These are phyloP conservation scores for Amaranthus cruentus DNA, from an alignment of 148 eudicot species.

Conservation along the genomic window DNA sequence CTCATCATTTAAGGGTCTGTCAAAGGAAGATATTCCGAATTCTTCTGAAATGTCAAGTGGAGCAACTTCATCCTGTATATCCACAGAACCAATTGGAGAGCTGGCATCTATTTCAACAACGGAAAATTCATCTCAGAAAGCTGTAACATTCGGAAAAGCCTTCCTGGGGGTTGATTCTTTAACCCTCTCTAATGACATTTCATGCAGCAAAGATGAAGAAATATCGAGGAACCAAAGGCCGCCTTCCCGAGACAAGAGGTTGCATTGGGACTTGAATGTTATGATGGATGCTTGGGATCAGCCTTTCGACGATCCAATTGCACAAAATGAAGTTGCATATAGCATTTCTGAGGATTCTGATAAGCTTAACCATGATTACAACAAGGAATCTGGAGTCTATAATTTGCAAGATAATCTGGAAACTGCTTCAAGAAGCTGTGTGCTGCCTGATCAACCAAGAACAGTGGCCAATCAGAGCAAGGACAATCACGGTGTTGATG, in stretches of 20 bases:
- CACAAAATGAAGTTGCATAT: conserved; percentile 13
- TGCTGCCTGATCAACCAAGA: conserved; percentile 12
- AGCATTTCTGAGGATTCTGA: conserved; percentile 11
- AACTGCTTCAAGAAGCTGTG: conserved; percentile 1
- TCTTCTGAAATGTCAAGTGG: conserved; percentile 28
- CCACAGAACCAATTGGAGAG: conserved; percentile 27
- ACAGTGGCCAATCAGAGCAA: neutral
- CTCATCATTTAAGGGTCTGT: conserved; percentile 17
- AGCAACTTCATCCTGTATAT: conserved; percentile 30
- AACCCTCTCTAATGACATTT: conserved; percentile 21
- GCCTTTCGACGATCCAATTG: conserved; percentile 34
- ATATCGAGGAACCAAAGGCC: conserved; percentile 16
- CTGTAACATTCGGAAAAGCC: conserved; percentile 10
- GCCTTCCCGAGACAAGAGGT: conserved; percentile 39
- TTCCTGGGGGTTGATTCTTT: conserved; percentile 17
- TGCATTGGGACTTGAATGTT: conserved; percentile 82
- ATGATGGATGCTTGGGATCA: conserved; percentile 79
- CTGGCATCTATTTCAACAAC: conserved; percentile 22
- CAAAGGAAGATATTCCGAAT: conserved; percentile 25
- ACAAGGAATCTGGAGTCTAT: neutral
- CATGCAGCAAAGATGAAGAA: conserved; percentile 24
- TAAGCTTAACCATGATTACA: conserved; percentile 1
- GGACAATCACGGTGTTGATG: neutral
- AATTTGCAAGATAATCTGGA: conserved; percentile 15
- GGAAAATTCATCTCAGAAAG: conserved; percentile 24